phyloP scores from a whole-genome alignment of 306 rosid genomes.

The Malus domestica region DNA sequence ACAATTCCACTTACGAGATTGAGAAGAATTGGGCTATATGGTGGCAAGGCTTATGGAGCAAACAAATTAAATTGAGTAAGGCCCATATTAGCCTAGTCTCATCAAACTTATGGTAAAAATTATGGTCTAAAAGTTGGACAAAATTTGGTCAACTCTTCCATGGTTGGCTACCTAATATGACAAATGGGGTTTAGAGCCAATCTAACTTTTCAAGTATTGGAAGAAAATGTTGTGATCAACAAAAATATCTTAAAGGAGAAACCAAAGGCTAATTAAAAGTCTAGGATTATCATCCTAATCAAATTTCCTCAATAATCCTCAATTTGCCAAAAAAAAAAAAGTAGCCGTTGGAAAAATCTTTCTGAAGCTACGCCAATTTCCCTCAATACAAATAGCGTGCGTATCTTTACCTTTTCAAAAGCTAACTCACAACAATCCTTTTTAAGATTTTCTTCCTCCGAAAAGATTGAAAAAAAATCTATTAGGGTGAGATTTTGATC shows the following conservation, averaged over 20 bases:
- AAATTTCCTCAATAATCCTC: slow-evolving; percentile 10
- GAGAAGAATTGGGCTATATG: neutral
- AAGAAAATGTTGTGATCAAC: neutral
- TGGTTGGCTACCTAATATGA: neutral
- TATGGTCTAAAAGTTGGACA: neutral
- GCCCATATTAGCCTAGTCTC: neutral
- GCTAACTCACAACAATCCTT: slow-evolving; percentile 5
- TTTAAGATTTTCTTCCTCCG: slow-evolving; percentile 23
- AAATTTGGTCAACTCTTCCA: neutral
- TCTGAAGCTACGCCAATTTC: neutral
- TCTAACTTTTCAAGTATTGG: neutral
- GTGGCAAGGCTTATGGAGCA: neutral
- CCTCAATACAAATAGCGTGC: slow-evolving; percentile 6
- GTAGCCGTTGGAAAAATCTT: slow-evolving; percentile 34
- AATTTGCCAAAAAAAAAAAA: neutral
- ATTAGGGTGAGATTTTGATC: slow-evolving; percentile 12
- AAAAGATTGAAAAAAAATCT: slow-evolving; percentile 21
- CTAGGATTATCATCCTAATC: slow-evolving; percentile 8
- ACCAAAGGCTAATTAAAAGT: slow-evolving; percentile 3
- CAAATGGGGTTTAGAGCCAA: neutral
- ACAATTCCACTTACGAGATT: neutral
- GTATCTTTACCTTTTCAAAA: neutral
- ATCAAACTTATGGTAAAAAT: neutral
- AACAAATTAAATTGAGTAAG: neutral
- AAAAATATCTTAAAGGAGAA: neutral